Evolutionary conservation across 768 basidiomycete genomes (phyloP), one percentile per base, ranked within the genome.

Genomic region (Auriculariales sp.): DNA sequence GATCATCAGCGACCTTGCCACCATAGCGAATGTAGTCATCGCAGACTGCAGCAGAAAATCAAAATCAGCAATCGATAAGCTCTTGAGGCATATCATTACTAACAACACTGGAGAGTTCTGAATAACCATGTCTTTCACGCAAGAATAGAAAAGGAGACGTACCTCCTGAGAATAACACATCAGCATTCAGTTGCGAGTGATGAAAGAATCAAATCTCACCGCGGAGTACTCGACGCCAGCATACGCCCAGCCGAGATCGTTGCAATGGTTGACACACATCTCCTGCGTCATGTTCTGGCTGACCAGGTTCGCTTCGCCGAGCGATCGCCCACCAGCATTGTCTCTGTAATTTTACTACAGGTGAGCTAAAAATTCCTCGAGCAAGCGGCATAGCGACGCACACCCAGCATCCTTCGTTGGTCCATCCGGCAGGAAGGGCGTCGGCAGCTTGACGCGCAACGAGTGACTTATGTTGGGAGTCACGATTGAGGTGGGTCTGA

Each of bases 181-280:
- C 22, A 11, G 32, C 35, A 12, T 22, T 19, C 9, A 14, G 19
- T 24, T 15, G 35, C 33, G n/a, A 42, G 24, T 36, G 11, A 24
- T 31, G 47, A 22, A 15, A 44, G 6, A 25, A 6, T 6, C 7
- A 15, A 10, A 36, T 36, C 45, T n/a, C 27, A 50, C 74, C 52
- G 72, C 66, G 19, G 69, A 73, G 54, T 71, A 86, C 62, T 87
- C 84, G 15, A 78, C 70, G 12, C 86, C 86, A 15, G 84, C 82
- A 55, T 74, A 84, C 51, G 79, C 62, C 58, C 68, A 83, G 7
- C 61, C 55, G 49, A 68, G 61, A n/a, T 63, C 47, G 29, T 68
- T 64, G 58, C 74, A 76, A 54, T 66, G 74, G 48, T 28, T 59
- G 53, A 74, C 61, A 56, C 74, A 76, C 14, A 60, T 59, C 56